Percentiles rank a stretch among this genome's conserved stretches.
phyloP scores from a whole-genome alignment of 305 asterid species.

The Fraxinus sp. region DNA sequence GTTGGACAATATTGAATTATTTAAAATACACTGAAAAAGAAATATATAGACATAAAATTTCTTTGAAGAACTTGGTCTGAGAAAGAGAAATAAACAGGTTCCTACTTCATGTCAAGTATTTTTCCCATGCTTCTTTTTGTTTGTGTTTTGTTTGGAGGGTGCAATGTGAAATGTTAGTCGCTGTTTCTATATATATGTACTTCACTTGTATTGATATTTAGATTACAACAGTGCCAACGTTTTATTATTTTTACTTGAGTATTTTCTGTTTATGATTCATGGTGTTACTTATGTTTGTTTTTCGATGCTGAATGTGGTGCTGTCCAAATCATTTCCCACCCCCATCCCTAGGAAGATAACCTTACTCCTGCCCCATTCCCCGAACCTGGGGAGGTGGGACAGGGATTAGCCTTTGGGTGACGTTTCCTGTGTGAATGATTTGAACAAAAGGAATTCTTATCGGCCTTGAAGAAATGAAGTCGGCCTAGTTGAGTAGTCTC shows the following conservation, averaged over 20 bases:
- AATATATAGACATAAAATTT: not conserved
- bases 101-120: not conserved
- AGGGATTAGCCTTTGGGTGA: not conserved
- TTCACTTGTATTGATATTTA: not conserved
- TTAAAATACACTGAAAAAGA: not conserved
- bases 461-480: not conserved
- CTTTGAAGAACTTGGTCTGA: not conserved
- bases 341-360: not conserved
- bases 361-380: not conserved
- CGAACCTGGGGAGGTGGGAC: not conserved
- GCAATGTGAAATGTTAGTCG: not conserved
- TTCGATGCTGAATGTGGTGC: not conserved
- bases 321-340: not conserved
- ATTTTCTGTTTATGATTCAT: not conserved
- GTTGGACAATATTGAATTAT: not conserved
- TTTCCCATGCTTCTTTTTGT: not conserved
- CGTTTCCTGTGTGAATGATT: not conserved
- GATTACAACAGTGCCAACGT: not conserved
- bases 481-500: not conserved
- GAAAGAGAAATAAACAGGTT: not conserved
- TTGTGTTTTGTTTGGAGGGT: not conserved
- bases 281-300: not conserved
- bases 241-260: not conserved
- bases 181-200: not conserved
- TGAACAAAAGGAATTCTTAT: not conserved